Evolutionary conservation across 805 yeast species (phyloP).

Genomic region (Ogataea methanolica): DNA sequence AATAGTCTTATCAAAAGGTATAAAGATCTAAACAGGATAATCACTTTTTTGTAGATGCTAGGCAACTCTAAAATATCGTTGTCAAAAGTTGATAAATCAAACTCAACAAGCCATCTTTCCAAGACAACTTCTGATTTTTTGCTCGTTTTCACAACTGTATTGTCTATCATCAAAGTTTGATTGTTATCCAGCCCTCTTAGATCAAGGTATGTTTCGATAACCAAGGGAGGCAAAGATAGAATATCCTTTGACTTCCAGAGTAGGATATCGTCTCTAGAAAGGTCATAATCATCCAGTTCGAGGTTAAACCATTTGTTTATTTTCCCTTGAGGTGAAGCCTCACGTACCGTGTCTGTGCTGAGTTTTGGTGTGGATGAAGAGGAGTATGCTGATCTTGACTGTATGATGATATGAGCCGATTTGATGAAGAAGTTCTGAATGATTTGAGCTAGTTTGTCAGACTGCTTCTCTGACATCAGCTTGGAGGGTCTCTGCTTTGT

Average conservation of each 20-base stretch:
- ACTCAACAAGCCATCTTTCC: conserved; percentile 90
- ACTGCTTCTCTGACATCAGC: conserved; percentile 26
- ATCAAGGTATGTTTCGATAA: conserved; percentile 66
- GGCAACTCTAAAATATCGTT: conserved; percentile 51
- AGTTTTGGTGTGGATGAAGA: conserved; percentile 10
- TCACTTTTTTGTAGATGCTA: conserved; percentile 65
- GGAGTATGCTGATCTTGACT: conserved; percentile 14
- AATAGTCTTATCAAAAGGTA: conserved; percentile 61
- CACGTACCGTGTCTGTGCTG: not conserved
- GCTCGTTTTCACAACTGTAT: conserved; percentile 51
- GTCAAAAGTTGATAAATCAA: conserved; percentile 47
- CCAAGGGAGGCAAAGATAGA: conserved; percentile 65
- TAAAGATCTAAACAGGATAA: conserved; percentile 68
- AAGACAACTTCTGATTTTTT: conserved; percentile 81
- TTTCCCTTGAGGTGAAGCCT: conserved; percentile 17
- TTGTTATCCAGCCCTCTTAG: conserved; percentile 19
- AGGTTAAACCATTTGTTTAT: conserved; percentile 62
- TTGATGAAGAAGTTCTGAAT: conserved; percentile 59
- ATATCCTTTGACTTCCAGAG: conserved; percentile 53
- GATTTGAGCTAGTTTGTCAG: conserved; percentile 29
- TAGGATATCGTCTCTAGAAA: conserved; percentile 50
- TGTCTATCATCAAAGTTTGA: conserved; percentile 22
- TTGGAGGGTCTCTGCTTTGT: conserved; percentile 13
- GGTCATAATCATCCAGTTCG: conserved; percentile 35
- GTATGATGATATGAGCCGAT: conserved; percentile 48